Conservation (phyloP, 1,284 basidiomycete species). For the Melampsora larici-populina region DNA sequence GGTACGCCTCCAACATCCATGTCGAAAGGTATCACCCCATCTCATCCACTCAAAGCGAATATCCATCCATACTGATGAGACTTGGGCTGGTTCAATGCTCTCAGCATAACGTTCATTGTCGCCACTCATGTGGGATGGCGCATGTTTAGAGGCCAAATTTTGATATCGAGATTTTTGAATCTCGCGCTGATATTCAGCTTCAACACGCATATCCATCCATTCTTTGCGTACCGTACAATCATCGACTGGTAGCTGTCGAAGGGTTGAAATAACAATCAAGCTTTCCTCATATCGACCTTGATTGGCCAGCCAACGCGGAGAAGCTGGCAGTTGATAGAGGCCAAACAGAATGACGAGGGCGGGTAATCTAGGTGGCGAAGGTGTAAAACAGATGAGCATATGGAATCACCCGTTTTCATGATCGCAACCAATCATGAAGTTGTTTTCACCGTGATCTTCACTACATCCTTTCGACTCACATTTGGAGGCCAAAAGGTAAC, state of each 20-base stretch:
- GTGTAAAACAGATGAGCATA: not conserved
- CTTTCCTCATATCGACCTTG: conserved; percentile 45
- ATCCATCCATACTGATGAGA: conserved; percentile 38
- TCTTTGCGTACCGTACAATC: conserved; percentile 46
- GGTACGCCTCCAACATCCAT: conserved; percentile 43
- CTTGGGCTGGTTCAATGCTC: conserved; percentile 43
- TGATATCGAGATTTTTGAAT: conserved; percentile 17
- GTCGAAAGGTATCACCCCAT: conserved; percentile 43
- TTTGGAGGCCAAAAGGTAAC: conserved; percentile 47
- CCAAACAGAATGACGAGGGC: conserved; percentile 44
- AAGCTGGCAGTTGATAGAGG: conserved; percentile 44
- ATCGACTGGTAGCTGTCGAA: conserved; percentile 35
- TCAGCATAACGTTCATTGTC: conserved; percentile 8
- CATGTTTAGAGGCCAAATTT: conserved; percentile 8
- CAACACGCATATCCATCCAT: conserved; percentile 46
- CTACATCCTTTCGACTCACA: conserved; percentile 5
- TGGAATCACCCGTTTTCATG: too few relatives aligned
- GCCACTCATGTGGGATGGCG: not conserved
- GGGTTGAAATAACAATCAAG: conserved; percentile 39
- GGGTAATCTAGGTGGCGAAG: conserved; percentile 15
- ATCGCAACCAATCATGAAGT: too few relatives aligned
- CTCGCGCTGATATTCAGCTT: conserved; percentile 40
- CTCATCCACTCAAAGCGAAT: conserved; percentile 14
- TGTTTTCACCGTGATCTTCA: too few relatives aligned
- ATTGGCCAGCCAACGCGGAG: conserved; percentile 47